Evolutionary conservation across 306 rosid species (phyloP), one percentile per base, ranked within the genome.

Genomic region (Inga leiocalycina): DNA sequence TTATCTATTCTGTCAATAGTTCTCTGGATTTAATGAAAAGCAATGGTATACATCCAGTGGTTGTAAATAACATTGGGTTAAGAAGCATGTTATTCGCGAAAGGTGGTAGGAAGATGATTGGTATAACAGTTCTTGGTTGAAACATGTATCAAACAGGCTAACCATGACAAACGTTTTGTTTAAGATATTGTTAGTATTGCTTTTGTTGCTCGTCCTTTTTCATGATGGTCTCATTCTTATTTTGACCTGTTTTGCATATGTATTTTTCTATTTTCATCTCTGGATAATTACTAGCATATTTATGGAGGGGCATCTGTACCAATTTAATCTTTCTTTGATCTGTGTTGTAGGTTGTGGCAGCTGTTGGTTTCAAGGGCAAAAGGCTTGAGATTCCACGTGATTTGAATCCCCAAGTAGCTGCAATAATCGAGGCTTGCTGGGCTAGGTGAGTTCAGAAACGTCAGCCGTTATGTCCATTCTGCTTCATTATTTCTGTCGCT

Each of bases 391-490:
- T 97, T 73, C 99, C 99, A 0, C 91, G 57, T 2, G 92, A 94
- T 88, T 79, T 94, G 89, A 94, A 91, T 85, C 94, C 97, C 74
- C 92, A 79, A 41, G 79, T 97, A 78, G 97, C 97, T 84, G 89
- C 93, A 35, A 67, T 97, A 76, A 97, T 97, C 71, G 98, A 92
- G 85, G 93, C 86, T 80, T 97, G 97, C 90, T 97, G 99, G 99
- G 98, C 97, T 70, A 90, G 90, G 99, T 97, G 88, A 88, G 98
- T 90, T 81, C 56, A 74, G 30, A 27, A 27, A 27, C 30, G 30
- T 27, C 30, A 27, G 1, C 30, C 30, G 30, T 27, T 27, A 27
- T 27, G 30, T 27, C 30, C 30, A 27, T 27, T 27, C 30, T 27
- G 30, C 30, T 56, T 35, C 4, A 66, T 66, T 79, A 70, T 84